These are phyloP conservation scores for Cyathus striatus DNA, from an alignment of 768 basidiomycete genomes.

Conservation along the genomic window DNA sequence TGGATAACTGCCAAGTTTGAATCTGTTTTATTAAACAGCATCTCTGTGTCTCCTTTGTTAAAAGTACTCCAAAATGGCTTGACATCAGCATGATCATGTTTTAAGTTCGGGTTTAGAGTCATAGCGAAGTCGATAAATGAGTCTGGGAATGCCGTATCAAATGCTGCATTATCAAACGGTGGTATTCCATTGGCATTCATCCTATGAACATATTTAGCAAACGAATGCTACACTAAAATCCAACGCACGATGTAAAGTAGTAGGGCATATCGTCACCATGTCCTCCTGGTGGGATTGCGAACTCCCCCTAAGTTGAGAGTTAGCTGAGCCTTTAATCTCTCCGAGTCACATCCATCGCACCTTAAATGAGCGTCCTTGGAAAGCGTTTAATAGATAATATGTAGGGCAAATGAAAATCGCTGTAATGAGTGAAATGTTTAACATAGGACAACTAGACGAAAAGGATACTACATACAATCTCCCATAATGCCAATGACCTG, in stretches of 20 bases:
- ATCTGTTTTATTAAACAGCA: slow-evolving; percentile 41
- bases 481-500: slow-evolving; percentile 31
- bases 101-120: slow-evolving; percentile 22
- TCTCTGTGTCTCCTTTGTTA: slow-evolving; percentile 25
- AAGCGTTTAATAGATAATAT: slow-evolving; percentile 29
- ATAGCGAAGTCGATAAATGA: slow-evolving; percentile 31
- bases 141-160: slow-evolving; percentile 28
- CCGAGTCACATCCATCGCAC: slow-evolving; percentile 14
- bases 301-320: slow-evolving; percentile 27
- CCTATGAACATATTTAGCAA: background rate
- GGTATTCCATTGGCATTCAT: slow-evolving; percentile 10
- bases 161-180: slow-evolving; percentile 26
- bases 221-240: background rate
- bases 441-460: too few relatives aligned
- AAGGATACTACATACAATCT: too few relatives aligned
- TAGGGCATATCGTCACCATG: slow-evolving; percentile 32
- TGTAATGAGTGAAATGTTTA: too few relatives aligned
- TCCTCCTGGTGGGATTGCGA: slow-evolving; percentile 32
- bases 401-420: slow-evolving; percentile 43
- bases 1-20: slow-evolving; percentile 22
- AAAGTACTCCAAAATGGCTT: slow-evolving; percentile 30
- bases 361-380: slow-evolving; percentile 23
- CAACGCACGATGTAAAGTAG: slow-evolving; percentile 38
- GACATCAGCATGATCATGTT: slow-evolving; percentile 22
- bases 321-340: background rate